Percentiles rank a stretch among this genome's conserved stretches.
Conservation (phyloP, 495 filamentous ascomycete genomes). For the Penicillium chermesinum region DNA sequence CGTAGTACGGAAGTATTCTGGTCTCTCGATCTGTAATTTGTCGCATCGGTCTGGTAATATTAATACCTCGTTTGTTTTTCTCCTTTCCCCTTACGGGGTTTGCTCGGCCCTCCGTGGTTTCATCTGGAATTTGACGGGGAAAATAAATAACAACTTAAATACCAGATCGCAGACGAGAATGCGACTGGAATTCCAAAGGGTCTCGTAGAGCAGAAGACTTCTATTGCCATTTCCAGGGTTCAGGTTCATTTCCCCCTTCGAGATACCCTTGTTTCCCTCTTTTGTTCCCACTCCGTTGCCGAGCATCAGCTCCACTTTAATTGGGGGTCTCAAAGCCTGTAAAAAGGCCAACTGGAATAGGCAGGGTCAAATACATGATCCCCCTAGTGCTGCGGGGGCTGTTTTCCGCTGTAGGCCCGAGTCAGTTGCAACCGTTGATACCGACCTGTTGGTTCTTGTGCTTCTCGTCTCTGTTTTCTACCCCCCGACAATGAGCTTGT, state of each 20-base stretch:
- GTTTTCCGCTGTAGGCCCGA: conserved; percentile 7
- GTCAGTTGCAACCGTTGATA: background rate
- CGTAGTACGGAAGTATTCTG: no score
- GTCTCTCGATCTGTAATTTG: background rate
- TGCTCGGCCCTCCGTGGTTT: background rate
- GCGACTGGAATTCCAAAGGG: no score
- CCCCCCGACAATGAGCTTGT: background rate
- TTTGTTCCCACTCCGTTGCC: background rate
- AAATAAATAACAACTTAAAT: conserved; percentile 1
- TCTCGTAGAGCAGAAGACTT: no score
- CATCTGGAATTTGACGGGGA: background rate
- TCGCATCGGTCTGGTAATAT: background rate
- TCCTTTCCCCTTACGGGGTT: background rate
- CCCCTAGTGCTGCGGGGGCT: conserved; percentile 22
- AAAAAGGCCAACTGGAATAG: conserved; percentile 1
- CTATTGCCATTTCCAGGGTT: no score
- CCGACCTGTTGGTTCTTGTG: background rate
- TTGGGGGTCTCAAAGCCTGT: conserved; percentile 1
- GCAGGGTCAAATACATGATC: conserved; percentile 3
- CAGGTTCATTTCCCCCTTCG: no score
- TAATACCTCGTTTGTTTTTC: no score
- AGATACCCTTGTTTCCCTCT: background rate
- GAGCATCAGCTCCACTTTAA: background rate
- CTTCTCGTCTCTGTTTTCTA: background rate
- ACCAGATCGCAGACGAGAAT: no score